These are phyloP conservation scores for Cladophialophora chaetospira DNA, from an alignment of 2,329 filamentous ascomycete species.

Conservation along the genomic window DNA sequence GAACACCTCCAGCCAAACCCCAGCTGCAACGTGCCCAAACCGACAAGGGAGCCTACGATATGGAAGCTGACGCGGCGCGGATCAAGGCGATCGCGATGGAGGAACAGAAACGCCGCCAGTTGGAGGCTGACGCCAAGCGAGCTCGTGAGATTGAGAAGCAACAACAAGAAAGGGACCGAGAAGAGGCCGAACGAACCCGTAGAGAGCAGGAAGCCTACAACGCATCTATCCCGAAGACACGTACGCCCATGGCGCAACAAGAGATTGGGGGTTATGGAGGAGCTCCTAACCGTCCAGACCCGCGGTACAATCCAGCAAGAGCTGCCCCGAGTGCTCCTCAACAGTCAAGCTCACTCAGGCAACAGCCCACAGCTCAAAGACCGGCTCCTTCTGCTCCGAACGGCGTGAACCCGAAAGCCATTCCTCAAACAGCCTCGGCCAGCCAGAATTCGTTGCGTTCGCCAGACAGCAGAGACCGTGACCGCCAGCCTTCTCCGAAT, in stretches of 20 bases:
- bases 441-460: conserved; percentile 40
- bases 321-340: conserved; percentile 77
- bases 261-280: conserved; percentile 73
- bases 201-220: conserved; percentile 87
- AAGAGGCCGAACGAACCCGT: conserved; percentile 62
- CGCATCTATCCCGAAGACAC: conserved; percentile 79
- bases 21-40: conserved; percentile 58
- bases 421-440: conserved; percentile 31
- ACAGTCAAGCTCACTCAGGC: conserved; percentile 44
- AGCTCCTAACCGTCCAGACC: conserved; percentile 44
- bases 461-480: conserved; percentile 39
- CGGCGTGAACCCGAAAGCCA: conserved; percentile 33
- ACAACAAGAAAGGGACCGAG: conserved; percentile 52
- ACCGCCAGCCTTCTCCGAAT: conserved; percentile 41
- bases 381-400: conserved; percentile 72
- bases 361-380: conserved; percentile 63
- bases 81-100: conserved; percentile 61
- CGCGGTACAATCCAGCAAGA: conserved; percentile 82
- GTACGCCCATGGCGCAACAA: conserved; percentile 80
- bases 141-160: conserved; percentile 44
- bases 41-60: conserved; percentile 42
- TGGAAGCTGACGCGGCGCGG: conserved; percentile 46
- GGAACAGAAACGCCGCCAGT: conserved; percentile 50
- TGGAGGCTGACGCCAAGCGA: conserved; percentile 45
- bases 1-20: conserved; percentile 51